These are phyloP conservation scores for Dissophora globulifera DNA, from an alignment of 192 early-diverging fungal genomes.

Conservation along the genomic window DNA sequence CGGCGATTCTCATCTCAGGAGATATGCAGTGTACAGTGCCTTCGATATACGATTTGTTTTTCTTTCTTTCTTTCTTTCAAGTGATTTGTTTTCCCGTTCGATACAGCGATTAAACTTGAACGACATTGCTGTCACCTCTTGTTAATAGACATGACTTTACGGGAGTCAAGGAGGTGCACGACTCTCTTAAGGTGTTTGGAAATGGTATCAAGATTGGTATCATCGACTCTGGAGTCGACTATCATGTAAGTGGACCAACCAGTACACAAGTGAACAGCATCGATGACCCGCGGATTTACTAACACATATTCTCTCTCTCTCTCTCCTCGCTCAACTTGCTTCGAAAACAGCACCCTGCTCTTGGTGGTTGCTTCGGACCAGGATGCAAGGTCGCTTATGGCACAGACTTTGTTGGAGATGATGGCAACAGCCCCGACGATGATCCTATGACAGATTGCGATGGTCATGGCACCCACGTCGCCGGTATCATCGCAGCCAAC, in stretches of 20 bases:
- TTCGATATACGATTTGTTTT: too few relatives aligned
- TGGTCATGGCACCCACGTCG: constrained; percentile 70
- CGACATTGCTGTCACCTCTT: too few relatives aligned
- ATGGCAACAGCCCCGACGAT: constrained; percentile 58
- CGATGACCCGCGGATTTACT: too few relatives aligned
- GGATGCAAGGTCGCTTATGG: constrained; percentile 72
- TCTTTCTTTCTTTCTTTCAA: not conserved
- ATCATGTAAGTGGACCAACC: constrained; percentile 9
- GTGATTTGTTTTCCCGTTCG: too few relatives aligned
- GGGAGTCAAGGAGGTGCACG: constrained; percentile 52
- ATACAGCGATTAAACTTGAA: too few relatives aligned
- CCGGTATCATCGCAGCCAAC: constrained; percentile 81
- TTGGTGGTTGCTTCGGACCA: constrained; percentile 74
- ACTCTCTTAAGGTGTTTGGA: constrained; percentile 46
- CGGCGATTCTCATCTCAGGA: not conserved
- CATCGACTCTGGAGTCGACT: constrained; percentile 68
- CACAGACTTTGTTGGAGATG: constrained; percentile 70
- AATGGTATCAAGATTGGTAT: constrained; percentile 66
- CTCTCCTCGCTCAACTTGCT: not conserved
- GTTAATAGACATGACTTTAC: constrained; percentile 58
- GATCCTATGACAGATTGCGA: constrained; percentile 70
- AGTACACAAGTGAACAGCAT: too few relatives aligned
- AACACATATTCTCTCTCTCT: too few relatives aligned
- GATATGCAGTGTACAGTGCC: constrained; percentile 21
- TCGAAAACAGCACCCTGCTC: constrained; percentile 62